phyloP scores from a whole-genome alignment of 2,329 filamentous ascomycete genomes.

The Hypoxylon rubiginosum region DNA sequence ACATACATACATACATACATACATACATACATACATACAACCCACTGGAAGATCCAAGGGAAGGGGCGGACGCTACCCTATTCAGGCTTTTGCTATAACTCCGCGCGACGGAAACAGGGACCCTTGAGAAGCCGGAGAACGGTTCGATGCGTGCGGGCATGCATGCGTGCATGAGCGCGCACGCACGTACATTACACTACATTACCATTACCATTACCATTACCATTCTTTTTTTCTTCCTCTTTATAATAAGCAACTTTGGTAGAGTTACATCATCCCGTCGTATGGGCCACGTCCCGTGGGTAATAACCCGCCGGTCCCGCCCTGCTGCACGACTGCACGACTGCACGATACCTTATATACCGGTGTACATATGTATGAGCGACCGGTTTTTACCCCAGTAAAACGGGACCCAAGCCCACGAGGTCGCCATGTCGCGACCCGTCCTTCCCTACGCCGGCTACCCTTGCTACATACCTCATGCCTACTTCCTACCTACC shows the following conservation, averaged over 20 bases:
- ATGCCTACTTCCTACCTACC: not conserved
- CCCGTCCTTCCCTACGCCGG: conserved; percentile 12
- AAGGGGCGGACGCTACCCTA: conserved; percentile 15
- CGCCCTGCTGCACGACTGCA: conserved; percentile 37
- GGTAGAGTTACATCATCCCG: conserved; percentile 39
- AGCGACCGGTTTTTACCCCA: conserved; percentile 21
- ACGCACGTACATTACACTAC: conserved; percentile 28
- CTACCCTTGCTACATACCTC: conserved; percentile 19
- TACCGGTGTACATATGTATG: conserved; percentile 26
- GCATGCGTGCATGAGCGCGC: conserved; percentile 10
- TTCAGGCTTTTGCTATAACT: conserved; percentile 38
- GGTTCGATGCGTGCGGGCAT: conserved; percentile 33
- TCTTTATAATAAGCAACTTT: conserved; percentile 1
- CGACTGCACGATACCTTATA: conserved; percentile 27
- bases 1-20: not conserved
- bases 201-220: not conserved
- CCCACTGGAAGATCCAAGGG: not conserved
- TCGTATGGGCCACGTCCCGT: conserved; percentile 25
- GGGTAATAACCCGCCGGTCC: conserved; percentile 41
- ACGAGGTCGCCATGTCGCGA: conserved; percentile 37
- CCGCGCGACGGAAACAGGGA: conserved; percentile 32
- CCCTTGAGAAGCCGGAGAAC: conserved; percentile 29
- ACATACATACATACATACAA: not conserved
- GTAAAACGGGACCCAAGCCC: conserved; percentile 30
- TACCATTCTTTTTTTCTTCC: not conserved